Conservation (phyloP, 805 yeast species). For the Ogataea saltuana region DNA sequence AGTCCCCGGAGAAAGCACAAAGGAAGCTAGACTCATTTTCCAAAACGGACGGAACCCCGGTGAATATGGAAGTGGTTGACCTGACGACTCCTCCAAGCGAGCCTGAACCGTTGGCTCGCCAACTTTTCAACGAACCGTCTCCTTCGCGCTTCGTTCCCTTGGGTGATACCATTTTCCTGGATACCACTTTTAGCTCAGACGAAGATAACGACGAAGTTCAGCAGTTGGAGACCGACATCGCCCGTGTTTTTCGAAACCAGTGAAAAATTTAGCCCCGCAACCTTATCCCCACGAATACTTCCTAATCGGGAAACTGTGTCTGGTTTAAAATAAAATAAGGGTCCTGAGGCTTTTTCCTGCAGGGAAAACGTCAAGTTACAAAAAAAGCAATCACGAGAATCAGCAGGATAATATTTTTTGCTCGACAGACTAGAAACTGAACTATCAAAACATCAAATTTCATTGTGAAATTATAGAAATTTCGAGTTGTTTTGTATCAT, state of each 20-base stretch:
- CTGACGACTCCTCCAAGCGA: conserved; percentile 17
- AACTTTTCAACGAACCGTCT: background rate
- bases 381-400: background rate
- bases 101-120: background rate
- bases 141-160: no score
- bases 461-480: background rate
- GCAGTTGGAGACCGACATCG: conserved; percentile 16
- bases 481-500: no score
- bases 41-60: background rate
- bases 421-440: no score
- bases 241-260: conserved; percentile 7
- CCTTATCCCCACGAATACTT: background rate
- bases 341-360: conserved; percentile 1
- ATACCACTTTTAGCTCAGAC: conserved; percentile 8
- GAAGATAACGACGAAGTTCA: conserved; percentile 16
- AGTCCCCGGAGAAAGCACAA: background rate
- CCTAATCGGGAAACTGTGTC: background rate
- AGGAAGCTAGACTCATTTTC: conserved; percentile 1
- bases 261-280: no score
- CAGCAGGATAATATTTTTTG: no score
- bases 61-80: conserved; percentile 8
- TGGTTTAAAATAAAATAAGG: no score
- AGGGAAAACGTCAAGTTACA: background rate
- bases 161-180: background rate
- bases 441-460: background rate